These are phyloP conservation scores for Uronychia setigera DNA, from an alignment of 73 alveolate genomes.

Conservation along the genomic window DNA sequence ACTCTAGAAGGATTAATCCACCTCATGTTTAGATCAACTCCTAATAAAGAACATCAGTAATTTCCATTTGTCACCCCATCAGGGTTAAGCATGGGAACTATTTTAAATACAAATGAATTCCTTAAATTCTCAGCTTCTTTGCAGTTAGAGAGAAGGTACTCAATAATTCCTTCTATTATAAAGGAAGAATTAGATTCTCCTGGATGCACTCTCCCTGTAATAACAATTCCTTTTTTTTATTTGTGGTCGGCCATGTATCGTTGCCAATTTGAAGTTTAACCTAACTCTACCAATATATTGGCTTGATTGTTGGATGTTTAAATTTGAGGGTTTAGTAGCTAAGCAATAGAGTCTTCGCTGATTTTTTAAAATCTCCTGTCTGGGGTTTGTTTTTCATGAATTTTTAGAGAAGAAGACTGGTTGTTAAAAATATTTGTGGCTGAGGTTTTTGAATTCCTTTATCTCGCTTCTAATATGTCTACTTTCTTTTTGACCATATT, in stretches of 20 bases:
- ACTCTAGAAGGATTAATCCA: conserved; percentile 82
- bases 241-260: conserved; percentile 68
- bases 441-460: not conserved
- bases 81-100: conserved; percentile 97
- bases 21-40: conserved; percentile 92
- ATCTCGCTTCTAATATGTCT: conserved; percentile 38
- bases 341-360: not conserved
- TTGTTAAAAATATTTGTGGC: conserved; percentile 20
- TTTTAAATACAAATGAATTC: conserved; percentile 63
- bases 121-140: conserved; percentile 84
- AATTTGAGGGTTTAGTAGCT: not conserved
- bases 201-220: conserved; percentile 96
- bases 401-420: conserved; percentile 6
- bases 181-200: conserved; percentile 95
- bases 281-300: conserved; percentile 29
- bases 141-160: conserved; percentile 76
- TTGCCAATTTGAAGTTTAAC: conserved; percentile 22
- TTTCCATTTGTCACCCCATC: conserved; percentile 97
- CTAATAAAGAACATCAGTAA: conserved; percentile 89
- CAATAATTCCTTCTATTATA: conserved; percentile 91
- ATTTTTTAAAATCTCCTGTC: not conserved
- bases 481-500: conserved; percentile 53
- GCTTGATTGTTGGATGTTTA: not conserved
- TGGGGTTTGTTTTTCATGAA: not conserved
- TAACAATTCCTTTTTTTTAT: conserved; percentile 80